A percentile compares a stretch with the other conserved stretches of the same genome.
Evolutionary conservation across 768 basidiomycete genomes (phyloP).

Genomic region (Termitomyces sp.): DNA sequence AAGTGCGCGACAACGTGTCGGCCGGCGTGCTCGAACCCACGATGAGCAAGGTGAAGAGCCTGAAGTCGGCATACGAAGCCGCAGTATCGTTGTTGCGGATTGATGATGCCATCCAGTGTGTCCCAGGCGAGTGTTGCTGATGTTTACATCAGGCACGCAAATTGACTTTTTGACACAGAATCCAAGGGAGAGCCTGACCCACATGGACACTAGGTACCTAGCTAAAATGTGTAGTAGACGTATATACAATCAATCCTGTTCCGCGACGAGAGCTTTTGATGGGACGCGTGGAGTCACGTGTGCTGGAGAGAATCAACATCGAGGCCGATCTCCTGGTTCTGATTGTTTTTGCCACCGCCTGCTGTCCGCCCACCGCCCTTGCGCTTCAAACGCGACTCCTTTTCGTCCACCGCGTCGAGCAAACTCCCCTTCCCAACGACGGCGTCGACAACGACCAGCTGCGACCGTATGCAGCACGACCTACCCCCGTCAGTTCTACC

Average conservation of each 20-base stretch:
- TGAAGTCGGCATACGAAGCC: slow-evolving; percentile 97
- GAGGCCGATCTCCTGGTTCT: slow-evolving; percentile 10
- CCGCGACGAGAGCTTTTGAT: neutral
- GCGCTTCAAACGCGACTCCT: slow-evolving; percentile 10
- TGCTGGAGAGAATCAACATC: slow-evolving; percentile 16
- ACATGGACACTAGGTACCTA: slow-evolving; percentile 59
- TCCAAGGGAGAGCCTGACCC: slow-evolving; percentile 66
- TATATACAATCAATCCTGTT: neutral
- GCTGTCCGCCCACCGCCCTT: neutral
- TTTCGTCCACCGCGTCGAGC: slow-evolving; percentile 4
- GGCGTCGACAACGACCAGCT: slow-evolving; percentile 25
- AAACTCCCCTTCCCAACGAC: slow-evolving; percentile 1
- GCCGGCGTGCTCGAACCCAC: slow-evolving; percentile 96
- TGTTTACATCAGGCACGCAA: neutral
- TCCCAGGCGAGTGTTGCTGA: slow-evolving; percentile 57
- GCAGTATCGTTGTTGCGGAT: slow-evolving; percentile 93
- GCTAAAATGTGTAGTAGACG: slow-evolving; percentile 4
- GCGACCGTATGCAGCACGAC: slow-evolving; percentile 52
- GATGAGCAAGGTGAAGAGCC: slow-evolving; percentile 92
- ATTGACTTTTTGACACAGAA: slow-evolving; percentile 38
- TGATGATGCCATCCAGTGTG: slow-evolving; percentile 92
- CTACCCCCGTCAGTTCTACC: slow-evolving; percentile 42
- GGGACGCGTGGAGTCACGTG: slow-evolving; percentile 22
- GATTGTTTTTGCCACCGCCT: slow-evolving; percentile 14
- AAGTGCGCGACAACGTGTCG: slow-evolving; percentile 90